phyloP scores from a whole-genome alignment of 129 eudicot genomes.

The Logfia minima region DNA sequence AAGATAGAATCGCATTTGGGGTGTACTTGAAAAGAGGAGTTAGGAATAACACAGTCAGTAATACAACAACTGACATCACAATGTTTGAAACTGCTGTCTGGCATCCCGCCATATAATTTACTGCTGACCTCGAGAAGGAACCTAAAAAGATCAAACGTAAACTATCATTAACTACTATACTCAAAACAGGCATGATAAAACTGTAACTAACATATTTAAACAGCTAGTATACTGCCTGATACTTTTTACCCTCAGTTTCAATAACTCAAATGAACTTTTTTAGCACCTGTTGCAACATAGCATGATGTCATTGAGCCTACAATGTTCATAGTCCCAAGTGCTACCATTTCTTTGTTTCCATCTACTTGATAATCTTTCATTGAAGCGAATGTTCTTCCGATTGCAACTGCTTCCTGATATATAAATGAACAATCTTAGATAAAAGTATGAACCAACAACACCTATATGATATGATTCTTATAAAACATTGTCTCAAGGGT shows the following conservation, averaged over 20 bases:
- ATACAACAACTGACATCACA: constrained; percentile 68
- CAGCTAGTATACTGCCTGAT: background rate
- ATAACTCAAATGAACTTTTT: background rate
- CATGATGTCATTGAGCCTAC: constrained; percentile 88
- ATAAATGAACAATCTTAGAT: background rate
- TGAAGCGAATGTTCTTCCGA: constrained; percentile 84
- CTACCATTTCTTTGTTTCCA: constrained; percentile 92
- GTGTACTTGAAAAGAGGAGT: constrained; percentile 85
- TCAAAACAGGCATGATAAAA: background rate
- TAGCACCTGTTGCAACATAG: constrained; percentile 69
- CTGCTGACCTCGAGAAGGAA: constrained; percentile 75
- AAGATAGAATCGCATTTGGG: constrained; percentile 77
- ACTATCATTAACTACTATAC: background rate
- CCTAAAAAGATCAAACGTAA: constrained; percentile 35
- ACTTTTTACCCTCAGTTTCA: background rate
- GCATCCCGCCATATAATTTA: constrained; percentile 80
- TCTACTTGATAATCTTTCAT: constrained; percentile 78
- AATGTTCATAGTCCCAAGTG: constrained; percentile 76
- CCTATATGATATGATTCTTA: background rate
- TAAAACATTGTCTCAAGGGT: background rate
- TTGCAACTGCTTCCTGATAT: constrained; percentile 83
- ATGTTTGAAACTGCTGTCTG: constrained; percentile 70
- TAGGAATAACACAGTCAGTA: constrained; percentile 55
- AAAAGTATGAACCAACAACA: background rate
- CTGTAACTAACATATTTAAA: background rate